Percentiles rank a stretch among this genome's conserved stretches.
Evolutionary conservation across 2,329 filamentous ascomycete genomes (phyloP).

Genomic region (Trichoderma atrobrunneum): DNA sequence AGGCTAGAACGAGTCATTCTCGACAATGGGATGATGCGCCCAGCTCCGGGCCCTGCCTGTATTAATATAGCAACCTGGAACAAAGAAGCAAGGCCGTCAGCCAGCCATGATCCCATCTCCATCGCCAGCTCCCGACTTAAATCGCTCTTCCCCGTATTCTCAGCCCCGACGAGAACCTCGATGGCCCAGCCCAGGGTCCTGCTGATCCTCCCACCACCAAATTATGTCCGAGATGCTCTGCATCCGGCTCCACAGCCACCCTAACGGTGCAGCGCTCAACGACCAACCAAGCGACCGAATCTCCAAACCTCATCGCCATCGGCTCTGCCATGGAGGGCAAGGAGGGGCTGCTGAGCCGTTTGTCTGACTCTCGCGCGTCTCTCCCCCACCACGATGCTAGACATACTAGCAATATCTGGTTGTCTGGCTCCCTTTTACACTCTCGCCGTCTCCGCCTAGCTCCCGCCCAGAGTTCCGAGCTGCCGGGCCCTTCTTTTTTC

Average conservation of each 20-base stretch:
- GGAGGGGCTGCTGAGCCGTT: slow-evolving; percentile 9
- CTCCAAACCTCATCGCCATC: slow-evolving; percentile 6
- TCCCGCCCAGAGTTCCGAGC: slow-evolving; percentile 2
- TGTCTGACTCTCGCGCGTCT: slow-evolving; percentile 1
- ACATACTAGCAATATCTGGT: background rate
- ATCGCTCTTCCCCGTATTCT: slow-evolving; percentile 4
- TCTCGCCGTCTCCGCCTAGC: background rate
- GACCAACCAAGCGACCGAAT: slow-evolving; percentile 5
- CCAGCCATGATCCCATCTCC: background rate
- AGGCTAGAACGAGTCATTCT: background rate
- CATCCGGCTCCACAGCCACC: background rate
- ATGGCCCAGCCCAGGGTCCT: slow-evolving; percentile 2
- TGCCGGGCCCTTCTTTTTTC: slow-evolving; percentile 8
- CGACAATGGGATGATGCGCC: background rate
- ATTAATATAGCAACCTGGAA: background rate
- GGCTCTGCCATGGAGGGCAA: background rate
- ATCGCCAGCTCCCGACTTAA: background rate
- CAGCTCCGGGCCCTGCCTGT: background rate
- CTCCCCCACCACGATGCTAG: background rate
- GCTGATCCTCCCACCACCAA: background rate
- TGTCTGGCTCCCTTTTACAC: background rate
- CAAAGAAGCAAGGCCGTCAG: background rate
- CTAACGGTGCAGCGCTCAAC: background rate
- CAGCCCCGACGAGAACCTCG: background rate
- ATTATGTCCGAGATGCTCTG: slow-evolving; percentile 1